Evolutionary conservation across 1,139 yeast genomes (phyloP), one percentile per base, ranked within the genome.

Genomic region (Saccharomyces hybrid): DNA sequence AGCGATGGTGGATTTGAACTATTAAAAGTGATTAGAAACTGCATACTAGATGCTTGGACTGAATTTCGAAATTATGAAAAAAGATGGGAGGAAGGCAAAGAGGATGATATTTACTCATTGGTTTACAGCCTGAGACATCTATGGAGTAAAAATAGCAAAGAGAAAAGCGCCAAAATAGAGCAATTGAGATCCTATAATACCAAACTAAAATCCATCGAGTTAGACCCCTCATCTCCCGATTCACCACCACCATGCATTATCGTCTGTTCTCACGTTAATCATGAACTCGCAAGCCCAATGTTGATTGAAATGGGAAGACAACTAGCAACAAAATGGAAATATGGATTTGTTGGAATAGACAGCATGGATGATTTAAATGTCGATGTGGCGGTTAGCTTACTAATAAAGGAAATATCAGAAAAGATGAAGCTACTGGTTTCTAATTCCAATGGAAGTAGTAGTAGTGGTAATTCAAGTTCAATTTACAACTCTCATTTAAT

Each of bases 31-130:
- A 79, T 82, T 56, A 76, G 79, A 62, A 75, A 73, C 5, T 80
- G 87, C 0, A 74, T 86, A 42, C 75, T 77, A 26, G 90, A 85
- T 57, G 91, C 91, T 1, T 86, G 95, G 95, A 75, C 73, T 48
- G 89, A 85, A 63, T 86, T 78, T 63, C 70, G 78, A 53, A 72
- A 75, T 5, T 85, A 81, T 64, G 77, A 77, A 56, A 70, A 67
- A 28, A 73, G 75, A 42, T 82, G 88, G 84, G 78, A 80, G 52
- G 71, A 73, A 51, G 88, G 88, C 2, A 74, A 80, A 60, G 95
- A 85, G 65, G 77, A 79, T 46, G 93, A 85, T 64, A 74, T 81
- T 0, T 83, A 82, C 61, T 82, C 87, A 0, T 62, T 86, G 42
- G 76, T 82, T 56, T 73, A 77, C 47, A 80, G 84, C 1, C 65